Conservation (phyloP, 1,284 basidiomycete genomes). For the Ceratobasidium sp. region DNA sequence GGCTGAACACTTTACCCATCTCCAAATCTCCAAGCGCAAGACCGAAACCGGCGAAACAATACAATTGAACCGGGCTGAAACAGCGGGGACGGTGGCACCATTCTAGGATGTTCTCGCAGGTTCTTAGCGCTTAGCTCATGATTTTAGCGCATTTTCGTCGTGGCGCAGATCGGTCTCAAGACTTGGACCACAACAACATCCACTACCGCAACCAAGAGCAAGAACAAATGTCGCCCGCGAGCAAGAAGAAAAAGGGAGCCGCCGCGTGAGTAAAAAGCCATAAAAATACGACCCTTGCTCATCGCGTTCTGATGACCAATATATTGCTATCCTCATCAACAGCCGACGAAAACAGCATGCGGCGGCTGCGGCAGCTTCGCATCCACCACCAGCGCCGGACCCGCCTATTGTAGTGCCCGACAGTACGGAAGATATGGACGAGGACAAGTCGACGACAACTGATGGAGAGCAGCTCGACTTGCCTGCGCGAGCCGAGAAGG, state of each 20-base stretch:
- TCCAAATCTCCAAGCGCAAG: neutral
- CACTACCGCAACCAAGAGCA: neutral
- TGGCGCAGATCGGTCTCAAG: neutral
- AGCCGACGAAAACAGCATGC: conserved; percentile 36
- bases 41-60: conserved; percentile 15
- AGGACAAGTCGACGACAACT: neutral
- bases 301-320: conserved; percentile 12
- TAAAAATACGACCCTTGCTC: no score
- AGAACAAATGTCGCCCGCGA: conserved; percentile 19
- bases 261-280: conserved; percentile 35
- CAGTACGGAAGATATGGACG: conserved; percentile 34
- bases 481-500: conserved; percentile 66
- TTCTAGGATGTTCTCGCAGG: conserved; percentile 26
- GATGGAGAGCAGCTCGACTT: conserved; percentile 43
- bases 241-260: conserved; percentile 44
- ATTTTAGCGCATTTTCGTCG: conserved; percentile 11
- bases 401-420: conserved; percentile 39
- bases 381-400: conserved; percentile 6
- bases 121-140: conserved; percentile 42
- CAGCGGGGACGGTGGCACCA: neutral
- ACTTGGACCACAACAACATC: neutral
- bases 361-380: conserved; percentile 6
- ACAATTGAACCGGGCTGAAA: conserved; percentile 2
- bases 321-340: no score
- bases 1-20: neutral